phyloP scores from a whole-genome alignment of 805 yeast species.

The Sungouiella thailandica region DNA sequence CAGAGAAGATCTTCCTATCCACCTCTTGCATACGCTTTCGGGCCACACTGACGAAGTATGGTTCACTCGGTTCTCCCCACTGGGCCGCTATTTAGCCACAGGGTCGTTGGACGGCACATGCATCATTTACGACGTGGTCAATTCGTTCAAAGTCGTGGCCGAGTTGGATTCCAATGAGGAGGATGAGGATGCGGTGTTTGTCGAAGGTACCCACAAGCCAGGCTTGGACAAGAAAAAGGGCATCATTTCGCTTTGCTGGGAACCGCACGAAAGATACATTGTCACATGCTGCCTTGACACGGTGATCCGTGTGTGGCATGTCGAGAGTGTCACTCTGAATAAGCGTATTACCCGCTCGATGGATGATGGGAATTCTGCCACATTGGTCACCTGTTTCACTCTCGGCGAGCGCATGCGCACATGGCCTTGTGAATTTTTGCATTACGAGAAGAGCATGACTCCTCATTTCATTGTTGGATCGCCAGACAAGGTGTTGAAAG shows the following conservation, averaged over 20 bases:
- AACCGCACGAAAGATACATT: constrained; percentile 61
- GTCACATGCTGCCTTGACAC: constrained; percentile 73
- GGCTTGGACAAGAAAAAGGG: constrained; percentile 20
- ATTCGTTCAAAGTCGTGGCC: constrained; percentile 31
- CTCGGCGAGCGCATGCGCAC: constrained; percentile 36
- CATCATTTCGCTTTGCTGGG: constrained; percentile 68
- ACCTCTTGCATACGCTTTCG: constrained; percentile 39
- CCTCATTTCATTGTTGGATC: constrained; percentile 66
- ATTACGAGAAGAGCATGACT: constrained; percentile 20
- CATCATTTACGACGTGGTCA: constrained; percentile 58
- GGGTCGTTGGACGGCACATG: constrained; percentile 66
- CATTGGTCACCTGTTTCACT: constrained; percentile 31
- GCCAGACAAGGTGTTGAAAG: constrained; percentile 58
- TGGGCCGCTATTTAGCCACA: constrained; percentile 72
- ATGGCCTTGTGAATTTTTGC: constrained; percentile 65
- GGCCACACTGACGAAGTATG: constrained; percentile 76
- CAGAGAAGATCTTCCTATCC: constrained; percentile 40
- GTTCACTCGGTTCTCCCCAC: constrained; percentile 73
- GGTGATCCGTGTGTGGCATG: constrained; percentile 64
- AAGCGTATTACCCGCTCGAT: constrained; percentile 24
- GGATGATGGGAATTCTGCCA: constrained; percentile 12
- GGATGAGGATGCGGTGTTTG: constrained; percentile 24
- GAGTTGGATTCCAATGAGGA: constrained; percentile 25
- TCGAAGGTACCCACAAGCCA: constrained; percentile 21
- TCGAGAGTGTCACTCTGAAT: constrained; percentile 26